A percentile compares a stretch with the other conserved stretches of the same genome.
These are phyloP conservation scores for Oryza meridionalis DNA, from an alignment of 176 grass and related monocot species.

Conservation along the genomic window DNA sequence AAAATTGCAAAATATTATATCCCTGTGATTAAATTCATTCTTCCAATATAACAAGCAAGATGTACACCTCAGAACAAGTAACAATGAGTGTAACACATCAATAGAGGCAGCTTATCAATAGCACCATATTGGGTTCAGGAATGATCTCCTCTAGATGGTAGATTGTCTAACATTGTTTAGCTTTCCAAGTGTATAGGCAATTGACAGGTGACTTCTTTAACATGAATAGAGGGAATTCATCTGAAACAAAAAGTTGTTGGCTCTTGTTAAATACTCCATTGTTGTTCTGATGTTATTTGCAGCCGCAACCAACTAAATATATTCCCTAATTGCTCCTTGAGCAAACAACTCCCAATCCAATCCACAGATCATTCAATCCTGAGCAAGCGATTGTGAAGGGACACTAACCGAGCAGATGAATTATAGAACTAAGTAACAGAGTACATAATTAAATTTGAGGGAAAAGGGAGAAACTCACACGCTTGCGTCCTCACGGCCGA, in stretches of 20 bases:
- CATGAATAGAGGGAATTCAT: not conserved
- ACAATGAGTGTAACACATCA: not conserved
- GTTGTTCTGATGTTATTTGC: conserved; percentile 10
- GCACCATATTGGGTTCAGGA: not conserved
- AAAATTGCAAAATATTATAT: not conserved
- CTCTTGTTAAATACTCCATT: not conserved
- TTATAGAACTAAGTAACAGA: conserved; percentile 1
- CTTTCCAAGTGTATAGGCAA: not conserved
- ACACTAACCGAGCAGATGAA: not conserved
- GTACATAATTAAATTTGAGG: not conserved
- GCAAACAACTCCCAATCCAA: not conserved
- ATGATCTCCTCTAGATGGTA: not conserved
- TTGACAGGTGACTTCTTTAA: not conserved
- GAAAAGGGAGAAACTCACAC: conserved; percentile 54
- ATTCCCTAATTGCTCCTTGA: not conserved
- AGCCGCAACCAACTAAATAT: not conserved
- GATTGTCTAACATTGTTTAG: not conserved
- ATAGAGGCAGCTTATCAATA: not conserved
- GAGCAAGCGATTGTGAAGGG: not conserved
- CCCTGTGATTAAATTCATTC: not conserved
- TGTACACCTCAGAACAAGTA: not conserved
- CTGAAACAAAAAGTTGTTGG: not conserved
- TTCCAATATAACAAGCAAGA: not conserved
- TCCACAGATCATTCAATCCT: not conserved
- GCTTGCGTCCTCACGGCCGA: conserved; percentile 83